Evolutionary conservation across 2,329 filamentous ascomycete species (phyloP).

Genomic region (Trichoderma hamatum): DNA sequence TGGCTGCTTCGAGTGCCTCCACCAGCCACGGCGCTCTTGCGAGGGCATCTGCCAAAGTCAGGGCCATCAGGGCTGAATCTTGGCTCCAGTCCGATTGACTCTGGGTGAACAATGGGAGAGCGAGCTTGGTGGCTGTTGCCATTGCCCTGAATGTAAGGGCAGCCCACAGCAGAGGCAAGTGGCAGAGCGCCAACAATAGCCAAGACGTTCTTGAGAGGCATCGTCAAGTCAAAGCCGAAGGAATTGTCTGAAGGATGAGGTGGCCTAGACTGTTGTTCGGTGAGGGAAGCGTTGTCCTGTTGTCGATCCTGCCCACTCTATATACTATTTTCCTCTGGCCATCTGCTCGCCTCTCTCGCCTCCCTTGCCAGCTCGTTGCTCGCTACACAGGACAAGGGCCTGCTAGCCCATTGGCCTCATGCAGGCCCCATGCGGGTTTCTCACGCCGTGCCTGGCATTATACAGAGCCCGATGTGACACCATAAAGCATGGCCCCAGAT

Average conservation of each 20-base stretch:
- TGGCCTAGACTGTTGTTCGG: slow-evolving; percentile 7
- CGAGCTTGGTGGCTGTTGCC: neutral
- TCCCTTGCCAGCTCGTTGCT: neutral
- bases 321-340: slow-evolving; percentile 8
- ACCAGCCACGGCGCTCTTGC: slow-evolving; percentile 50
- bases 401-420: neutral
- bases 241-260: neutral
- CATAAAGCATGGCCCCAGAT: neutral
- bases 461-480: slow-evolving; percentile 18
- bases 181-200: slow-evolving; percentile 27
- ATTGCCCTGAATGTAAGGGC: slow-evolving; percentile 26
- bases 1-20: slow-evolving; percentile 68
- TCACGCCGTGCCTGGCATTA: slow-evolving; percentile 19
- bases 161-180: slow-evolving; percentile 21
- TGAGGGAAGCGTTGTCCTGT: neutral
- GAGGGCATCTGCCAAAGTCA: slow-evolving; percentile 25
- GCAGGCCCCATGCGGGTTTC: slow-evolving; percentile 12
- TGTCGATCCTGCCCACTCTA: slow-evolving; percentile 19
- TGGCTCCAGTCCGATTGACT: slow-evolving; percentile 24
- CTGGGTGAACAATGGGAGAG: slow-evolving; percentile 1
- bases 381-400: slow-evolving; percentile 8
- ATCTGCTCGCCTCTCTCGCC: neutral
- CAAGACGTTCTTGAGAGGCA: slow-evolving; percentile 26
- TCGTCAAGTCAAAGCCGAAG: slow-evolving; percentile 13
- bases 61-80: slow-evolving; percentile 26